Percentiles rank a stretch among this genome's conserved stretches.
phyloP scores from a whole-genome alignment of 331 rosid species.

The Rhamnella rubrinervis region DNA sequence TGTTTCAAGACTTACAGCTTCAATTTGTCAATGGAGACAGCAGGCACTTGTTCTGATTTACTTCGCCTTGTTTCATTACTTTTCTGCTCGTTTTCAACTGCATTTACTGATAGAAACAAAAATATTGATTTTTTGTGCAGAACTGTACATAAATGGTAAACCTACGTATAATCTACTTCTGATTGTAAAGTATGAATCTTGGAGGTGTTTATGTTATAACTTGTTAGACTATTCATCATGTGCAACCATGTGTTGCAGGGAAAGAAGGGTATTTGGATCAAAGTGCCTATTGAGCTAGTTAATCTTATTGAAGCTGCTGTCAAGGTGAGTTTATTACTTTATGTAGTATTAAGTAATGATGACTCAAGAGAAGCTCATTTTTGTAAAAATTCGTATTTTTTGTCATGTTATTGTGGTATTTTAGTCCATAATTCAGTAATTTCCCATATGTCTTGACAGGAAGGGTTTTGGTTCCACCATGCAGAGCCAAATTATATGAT shows the following conservation, averaged over 20 bases:
- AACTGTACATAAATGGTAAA: too few species aligned
- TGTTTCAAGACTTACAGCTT: slow-evolving; percentile 45
- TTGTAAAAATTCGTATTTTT: neutral
- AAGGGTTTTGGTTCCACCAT: slow-evolving; percentile 90
- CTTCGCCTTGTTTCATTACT: neutral
- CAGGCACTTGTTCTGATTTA: slow-evolving; percentile 38
- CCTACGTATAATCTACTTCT: too few species aligned
- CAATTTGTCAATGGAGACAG: slow-evolving; percentile 61
- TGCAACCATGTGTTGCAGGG: slow-evolving; percentile 44
- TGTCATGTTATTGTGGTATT: neutral
- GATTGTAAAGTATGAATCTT: too few species aligned
- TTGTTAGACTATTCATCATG: neutral
- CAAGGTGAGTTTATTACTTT: slow-evolving; percentile 42
- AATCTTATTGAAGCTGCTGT: slow-evolving; percentile 70
- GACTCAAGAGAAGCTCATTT: slow-evolving; percentile 12
- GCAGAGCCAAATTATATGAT: slow-evolving; percentile 84
- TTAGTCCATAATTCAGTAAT: neutral
- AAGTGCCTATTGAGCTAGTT: slow-evolving; percentile 63
- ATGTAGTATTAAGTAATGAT: neutral
- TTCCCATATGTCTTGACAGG: slow-evolving; percentile 36
- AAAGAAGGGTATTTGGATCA: slow-evolving; percentile 79
- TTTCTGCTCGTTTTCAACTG: neutral
- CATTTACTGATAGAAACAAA: neutral
- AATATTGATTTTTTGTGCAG: too few species aligned
- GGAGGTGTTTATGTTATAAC: too few species aligned